phyloP scores from a whole-genome alignment of 768 basidiomycete genomes.

The Auriscalpium orientale region DNA sequence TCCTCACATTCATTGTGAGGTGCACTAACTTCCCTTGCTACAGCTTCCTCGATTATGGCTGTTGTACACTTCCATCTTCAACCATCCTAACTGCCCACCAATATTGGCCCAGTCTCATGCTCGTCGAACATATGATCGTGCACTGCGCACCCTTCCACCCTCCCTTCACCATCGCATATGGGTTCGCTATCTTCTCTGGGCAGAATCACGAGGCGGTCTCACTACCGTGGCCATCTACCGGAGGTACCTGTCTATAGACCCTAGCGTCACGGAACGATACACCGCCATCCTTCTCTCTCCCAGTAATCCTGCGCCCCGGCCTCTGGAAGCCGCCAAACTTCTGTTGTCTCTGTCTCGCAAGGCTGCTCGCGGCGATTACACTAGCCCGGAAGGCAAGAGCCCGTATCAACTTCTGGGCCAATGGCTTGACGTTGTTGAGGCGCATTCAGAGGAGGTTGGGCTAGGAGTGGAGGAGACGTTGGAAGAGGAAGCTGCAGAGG shows the following conservation, averaged over 20 bases:
- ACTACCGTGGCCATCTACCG: slow-evolving; percentile 80
- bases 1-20: neutral
- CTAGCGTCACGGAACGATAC: slow-evolving; percentile 74
- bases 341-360: slow-evolving; percentile 78
- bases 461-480: slow-evolving; percentile 73
- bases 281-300: slow-evolving; percentile 56
- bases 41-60: slow-evolving; percentile 94
- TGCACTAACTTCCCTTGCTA: neutral
- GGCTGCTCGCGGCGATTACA: slow-evolving; percentile 76
- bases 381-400: slow-evolving; percentile 87
- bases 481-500: slow-evolving; percentile 43
- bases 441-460: slow-evolving; percentile 88
- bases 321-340: slow-evolving; percentile 90
- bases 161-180: slow-evolving; percentile 89
- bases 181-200: slow-evolving; percentile 90
- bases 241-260: slow-evolving; percentile 80
- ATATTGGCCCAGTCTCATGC: slow-evolving; percentile 83
- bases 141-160: slow-evolving; percentile 87
- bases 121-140: slow-evolving; percentile 88
- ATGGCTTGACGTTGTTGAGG: slow-evolving; percentile 87
- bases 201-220: slow-evolving; percentile 72
- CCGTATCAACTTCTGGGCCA: slow-evolving; percentile 91
- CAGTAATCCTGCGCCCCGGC: slow-evolving; percentile 57
- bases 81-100: slow-evolving; percentile 84
- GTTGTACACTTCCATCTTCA: slow-evolving; percentile 84